Conservation (phyloP, 1,284 basidiomycete species). For the Peniophora sp. region DNA sequence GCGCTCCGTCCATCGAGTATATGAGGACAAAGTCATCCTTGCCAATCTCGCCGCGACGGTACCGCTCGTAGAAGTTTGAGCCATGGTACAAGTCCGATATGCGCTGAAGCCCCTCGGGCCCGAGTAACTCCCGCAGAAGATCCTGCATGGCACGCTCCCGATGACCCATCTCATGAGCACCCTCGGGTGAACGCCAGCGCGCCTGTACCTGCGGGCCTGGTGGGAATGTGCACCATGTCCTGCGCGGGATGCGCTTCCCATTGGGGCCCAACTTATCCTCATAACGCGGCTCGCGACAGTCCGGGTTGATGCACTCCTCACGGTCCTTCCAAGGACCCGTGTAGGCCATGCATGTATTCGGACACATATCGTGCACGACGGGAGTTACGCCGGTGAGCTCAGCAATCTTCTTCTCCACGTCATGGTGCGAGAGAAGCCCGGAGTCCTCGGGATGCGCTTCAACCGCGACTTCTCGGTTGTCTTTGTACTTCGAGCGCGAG, state of each 20-base stretch:
- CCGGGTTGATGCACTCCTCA: constrained; percentile 11
- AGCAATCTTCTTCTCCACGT: constrained; percentile 15
- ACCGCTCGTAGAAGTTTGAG: neutral
- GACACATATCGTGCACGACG: constrained; percentile 23
- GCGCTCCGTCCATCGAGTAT: constrained; percentile 15
- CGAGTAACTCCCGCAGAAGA: neutral
- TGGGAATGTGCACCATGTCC: constrained; percentile 14
- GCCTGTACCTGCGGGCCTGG: constrained; percentile 19
- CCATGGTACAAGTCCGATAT: constrained; percentile 5
- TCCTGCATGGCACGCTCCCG: constrained; percentile 5
- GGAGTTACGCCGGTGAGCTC: constrained; percentile 19
- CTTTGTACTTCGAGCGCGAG: constrained; percentile 18
- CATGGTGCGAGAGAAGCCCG: constrained; percentile 17
- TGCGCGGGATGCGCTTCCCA: neutral
- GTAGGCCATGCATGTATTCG: constrained; percentile 23
- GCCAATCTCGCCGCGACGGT: neutral
- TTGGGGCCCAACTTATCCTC: neutral
- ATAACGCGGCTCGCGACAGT: constrained; percentile 9
- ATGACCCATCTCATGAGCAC: constrained; percentile 12
- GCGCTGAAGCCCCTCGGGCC: too few species aligned
- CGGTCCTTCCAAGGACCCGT: constrained; percentile 21
- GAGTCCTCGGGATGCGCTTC: constrained; percentile 15
- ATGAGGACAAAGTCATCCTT: constrained; percentile 10
- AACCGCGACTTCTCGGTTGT: constrained; percentile 4
- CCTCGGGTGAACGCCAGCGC: constrained; percentile 6